phyloP scores from a whole-genome alignment of 371 early-diverging fungal genomes.

The Nematocida minor region DNA sequence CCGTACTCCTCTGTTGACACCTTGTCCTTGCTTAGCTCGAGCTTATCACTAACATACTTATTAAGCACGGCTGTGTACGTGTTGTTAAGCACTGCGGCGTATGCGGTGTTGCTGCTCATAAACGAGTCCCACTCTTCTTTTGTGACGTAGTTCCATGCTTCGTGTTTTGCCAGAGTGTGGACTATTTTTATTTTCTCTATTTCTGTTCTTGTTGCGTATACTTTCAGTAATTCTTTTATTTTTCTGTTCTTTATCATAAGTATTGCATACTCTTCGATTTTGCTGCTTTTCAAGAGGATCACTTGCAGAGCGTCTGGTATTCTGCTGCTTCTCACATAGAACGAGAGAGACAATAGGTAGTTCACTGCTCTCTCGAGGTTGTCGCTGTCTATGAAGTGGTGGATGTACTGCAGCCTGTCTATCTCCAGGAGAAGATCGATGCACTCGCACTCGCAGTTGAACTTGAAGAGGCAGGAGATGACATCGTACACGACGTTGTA shows the following conservation, averaged over 20 bases:
- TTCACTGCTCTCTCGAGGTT: slow-evolving; percentile 59
- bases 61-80: slow-evolving; percentile 25
- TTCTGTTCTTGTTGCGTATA: background rate
- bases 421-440: slow-evolving; percentile 65
- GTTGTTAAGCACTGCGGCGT: background rate
- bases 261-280: slow-evolving; percentile 8
- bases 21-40: slow-evolving; percentile 11
- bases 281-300: slow-evolving; percentile 50
- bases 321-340: slow-evolving; percentile 19
- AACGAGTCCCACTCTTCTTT: background rate
- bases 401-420: slow-evolving; percentile 38
- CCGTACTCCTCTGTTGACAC: background rate
- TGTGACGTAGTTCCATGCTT: background rate
- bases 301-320: slow-evolving; percentile 37
- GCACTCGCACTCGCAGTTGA: slow-evolving; percentile 64
- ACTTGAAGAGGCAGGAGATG: slow-evolving; percentile 58
- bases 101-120: background rate
- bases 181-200: slow-evolving; percentile 16
- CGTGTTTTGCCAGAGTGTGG: slow-evolving; percentile 28
- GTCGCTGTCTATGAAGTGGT: slow-evolving; percentile 56
- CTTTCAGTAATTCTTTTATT: slow-evolving; percentile 2
- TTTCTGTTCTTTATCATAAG: slow-evolving; percentile 1
- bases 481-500: slow-evolving; percentile 13
- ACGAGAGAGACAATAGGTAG: slow-evolving; percentile 47
- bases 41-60: slow-evolving; percentile 18